Conservation (phyloP, 1,139 yeast species). For the Scheffersomyces titani region DNA sequence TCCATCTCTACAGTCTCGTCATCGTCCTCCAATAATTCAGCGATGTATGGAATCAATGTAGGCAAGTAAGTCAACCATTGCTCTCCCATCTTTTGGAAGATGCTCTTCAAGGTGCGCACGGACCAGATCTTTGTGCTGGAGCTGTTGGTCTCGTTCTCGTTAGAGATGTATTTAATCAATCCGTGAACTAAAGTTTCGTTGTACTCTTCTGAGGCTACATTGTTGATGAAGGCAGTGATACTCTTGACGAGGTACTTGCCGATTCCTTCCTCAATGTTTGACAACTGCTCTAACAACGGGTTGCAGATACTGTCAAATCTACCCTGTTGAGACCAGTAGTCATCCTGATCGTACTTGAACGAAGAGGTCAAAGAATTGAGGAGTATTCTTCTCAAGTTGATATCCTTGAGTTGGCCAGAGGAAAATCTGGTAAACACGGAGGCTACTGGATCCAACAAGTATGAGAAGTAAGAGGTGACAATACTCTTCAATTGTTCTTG, state of each 20-base stretch:
- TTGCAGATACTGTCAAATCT: constrained; percentile 73
- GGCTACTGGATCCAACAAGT: constrained; percentile 73
- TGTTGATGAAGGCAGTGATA: constrained; percentile 70
- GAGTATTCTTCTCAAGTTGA: constrained; percentile 68
- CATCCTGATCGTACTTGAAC: constrained; percentile 87
- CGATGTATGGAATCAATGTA: constrained; percentile 91
- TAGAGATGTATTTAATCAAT: constrained; percentile 39
- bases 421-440: constrained; percentile 52
- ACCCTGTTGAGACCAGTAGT: constrained; percentile 88
- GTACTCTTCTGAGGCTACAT: constrained; percentile 82
- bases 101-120: constrained; percentile 70
- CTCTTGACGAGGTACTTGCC: constrained; percentile 82
- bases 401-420: constrained; percentile 41
- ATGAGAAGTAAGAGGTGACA: constrained; percentile 85
- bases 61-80: constrained; percentile 92
- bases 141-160: constrained; percentile 27
- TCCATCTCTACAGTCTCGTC: constrained; percentile 91
- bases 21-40: constrained; percentile 93
- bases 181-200: constrained; percentile 51
- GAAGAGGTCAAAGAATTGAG: constrained; percentile 74
- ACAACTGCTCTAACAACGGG: constrained; percentile 66
- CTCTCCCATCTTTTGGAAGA: constrained; percentile 91
- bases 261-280: constrained; percentile 64
- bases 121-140: constrained; percentile 74
- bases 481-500: constrained; percentile 85